Percentiles rank a stretch among this genome's conserved stretches.
Conservation (phyloP, 495 filamentous ascomycete genomes). For the Penicillium coffeae region DNA sequence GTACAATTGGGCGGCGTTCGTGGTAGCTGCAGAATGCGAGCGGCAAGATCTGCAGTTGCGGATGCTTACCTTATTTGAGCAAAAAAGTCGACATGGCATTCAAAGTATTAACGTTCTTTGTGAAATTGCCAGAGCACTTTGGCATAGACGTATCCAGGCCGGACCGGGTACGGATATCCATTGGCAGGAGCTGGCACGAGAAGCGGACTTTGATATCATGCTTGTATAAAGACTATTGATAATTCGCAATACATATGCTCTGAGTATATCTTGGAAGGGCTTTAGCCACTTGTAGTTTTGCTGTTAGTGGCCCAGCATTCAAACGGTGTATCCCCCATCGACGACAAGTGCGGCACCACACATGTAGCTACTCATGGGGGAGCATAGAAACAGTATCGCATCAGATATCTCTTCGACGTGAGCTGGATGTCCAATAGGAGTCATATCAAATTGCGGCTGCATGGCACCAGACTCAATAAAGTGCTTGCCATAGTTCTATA, state of each 20-base stretch:
- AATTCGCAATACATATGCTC: no score
- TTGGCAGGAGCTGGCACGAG: constrained; percentile 25
- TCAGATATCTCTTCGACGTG: constrained; percentile 61
- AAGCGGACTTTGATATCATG: constrained; percentile 28
- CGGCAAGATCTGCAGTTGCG: constrained; percentile 18
- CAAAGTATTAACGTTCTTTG: constrained; percentile 19
- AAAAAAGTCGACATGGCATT: constrained; percentile 21
- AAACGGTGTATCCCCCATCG: constrained; percentile 22
- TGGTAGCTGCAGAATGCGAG: constrained; percentile 25
- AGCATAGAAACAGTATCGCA: constrained; percentile 62
- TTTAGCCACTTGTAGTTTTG: no score
- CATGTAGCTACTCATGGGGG: constrained; percentile 42
- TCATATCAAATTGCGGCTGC: constrained; percentile 18
- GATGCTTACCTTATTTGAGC: constrained; percentile 18
- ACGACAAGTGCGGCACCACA: constrained; percentile 21
- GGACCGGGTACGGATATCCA: constrained; percentile 14
- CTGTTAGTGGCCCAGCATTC: constrained; percentile 1
- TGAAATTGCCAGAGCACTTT: constrained; percentile 21
- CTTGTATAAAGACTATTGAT: constrained; percentile 24
- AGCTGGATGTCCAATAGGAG: constrained; percentile 15
- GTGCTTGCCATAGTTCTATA: no score
- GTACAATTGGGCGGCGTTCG: constrained; percentile 28
- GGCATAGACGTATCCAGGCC: constrained; percentile 14
- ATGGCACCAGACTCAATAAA: constrained; percentile 18
- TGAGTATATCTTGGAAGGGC: not conserved